These are phyloP conservation scores for Schoenoplectus tabernaemontani DNA, from an alignment of 202 grass and related monocot genomes.

Conservation along the genomic window DNA sequence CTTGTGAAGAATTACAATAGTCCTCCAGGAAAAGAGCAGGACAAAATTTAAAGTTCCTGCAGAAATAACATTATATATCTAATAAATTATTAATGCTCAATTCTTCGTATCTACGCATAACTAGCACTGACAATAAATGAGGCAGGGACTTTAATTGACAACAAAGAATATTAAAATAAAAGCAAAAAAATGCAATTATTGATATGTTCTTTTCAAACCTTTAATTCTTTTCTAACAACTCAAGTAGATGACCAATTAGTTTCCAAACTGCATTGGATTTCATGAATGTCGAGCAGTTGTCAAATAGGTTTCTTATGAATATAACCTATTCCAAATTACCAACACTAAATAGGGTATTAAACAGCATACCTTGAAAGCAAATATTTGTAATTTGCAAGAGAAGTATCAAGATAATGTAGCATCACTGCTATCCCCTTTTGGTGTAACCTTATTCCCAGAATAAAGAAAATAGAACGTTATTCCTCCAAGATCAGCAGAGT, in stretches of 20 bases:
- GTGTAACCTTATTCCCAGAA: background rate
- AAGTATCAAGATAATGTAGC: background rate
- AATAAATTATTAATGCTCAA: background rate
- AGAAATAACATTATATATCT: too few relatives aligned
- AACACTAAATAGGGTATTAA: background rate
- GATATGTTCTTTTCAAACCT: background rate
- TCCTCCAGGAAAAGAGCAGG: background rate
- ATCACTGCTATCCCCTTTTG: background rate
- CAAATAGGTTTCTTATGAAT: background rate
- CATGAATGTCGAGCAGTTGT: background rate
- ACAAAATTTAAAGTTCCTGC: slow-evolving; percentile 3
- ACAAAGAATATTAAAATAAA: too few relatives aligned
- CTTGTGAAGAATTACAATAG: background rate
- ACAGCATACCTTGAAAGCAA: slow-evolving; percentile 13
- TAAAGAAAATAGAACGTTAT: background rate
- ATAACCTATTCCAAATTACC: background rate
- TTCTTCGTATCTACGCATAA: background rate
- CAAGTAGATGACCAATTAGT: too few relatives aligned
- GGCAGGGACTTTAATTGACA: too few relatives aligned
- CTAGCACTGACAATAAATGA: background rate
- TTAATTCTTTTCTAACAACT: too few relatives aligned
- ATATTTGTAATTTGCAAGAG: background rate
- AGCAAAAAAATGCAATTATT: too few relatives aligned
- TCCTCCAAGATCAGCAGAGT: background rate
- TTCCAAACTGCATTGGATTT: too few relatives aligned